Conservation (phyloP, 345 rosid genomes). For the Sonneratia caseolaris region DNA sequence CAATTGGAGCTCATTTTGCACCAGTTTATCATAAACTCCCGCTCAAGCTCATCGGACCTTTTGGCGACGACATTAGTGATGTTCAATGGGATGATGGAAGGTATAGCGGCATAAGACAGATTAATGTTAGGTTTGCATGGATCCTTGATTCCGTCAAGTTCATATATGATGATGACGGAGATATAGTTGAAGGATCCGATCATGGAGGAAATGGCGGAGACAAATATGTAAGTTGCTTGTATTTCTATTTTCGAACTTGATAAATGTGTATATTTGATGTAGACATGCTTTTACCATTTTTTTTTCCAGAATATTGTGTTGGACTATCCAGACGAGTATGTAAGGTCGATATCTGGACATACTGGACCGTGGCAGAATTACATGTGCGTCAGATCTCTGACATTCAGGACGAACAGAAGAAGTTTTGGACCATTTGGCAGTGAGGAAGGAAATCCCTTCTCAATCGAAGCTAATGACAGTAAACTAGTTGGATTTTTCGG, state of each 20-base stretch:
- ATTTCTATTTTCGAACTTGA: not conserved
- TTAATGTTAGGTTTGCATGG: not conserved
- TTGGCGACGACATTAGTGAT: not conserved
- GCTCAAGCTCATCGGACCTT: not conserved
- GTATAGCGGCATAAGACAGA: not conserved
- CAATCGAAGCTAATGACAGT: not conserved
- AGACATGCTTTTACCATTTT: not conserved
- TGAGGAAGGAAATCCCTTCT: not conserved
- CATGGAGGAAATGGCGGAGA: not conserved
- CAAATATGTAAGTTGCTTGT: not conserved
- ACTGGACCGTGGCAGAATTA: not conserved
- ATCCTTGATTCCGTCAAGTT: not conserved
- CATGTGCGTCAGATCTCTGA: not conserved
- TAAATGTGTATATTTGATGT: no score
- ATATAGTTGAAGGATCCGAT: not conserved
- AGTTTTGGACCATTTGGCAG: constrained; percentile 1
- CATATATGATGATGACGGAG: not conserved
- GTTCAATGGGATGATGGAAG: not conserved
- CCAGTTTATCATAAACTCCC: not conserved
- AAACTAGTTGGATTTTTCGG: not conserved
- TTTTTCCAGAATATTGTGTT: not conserved
- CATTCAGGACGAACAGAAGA: not conserved
- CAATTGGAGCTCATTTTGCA: not conserved
- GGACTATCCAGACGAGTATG: not conserved
- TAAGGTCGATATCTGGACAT: not conserved